Conservation (phyloP, 2,329 filamentous ascomycete species). For the Madurella fahalii region DNA sequence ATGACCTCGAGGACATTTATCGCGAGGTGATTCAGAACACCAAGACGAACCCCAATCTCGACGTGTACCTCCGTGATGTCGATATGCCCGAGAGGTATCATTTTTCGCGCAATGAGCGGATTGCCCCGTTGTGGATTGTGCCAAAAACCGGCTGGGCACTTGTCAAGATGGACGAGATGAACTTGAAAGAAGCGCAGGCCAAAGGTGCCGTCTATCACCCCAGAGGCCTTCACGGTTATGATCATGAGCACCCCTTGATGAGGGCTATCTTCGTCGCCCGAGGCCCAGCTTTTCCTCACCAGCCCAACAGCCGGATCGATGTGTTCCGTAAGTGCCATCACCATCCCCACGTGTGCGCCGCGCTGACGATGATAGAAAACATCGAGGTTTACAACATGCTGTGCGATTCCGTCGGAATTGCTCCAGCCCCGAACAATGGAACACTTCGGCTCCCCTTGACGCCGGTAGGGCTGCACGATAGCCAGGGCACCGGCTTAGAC, state of each 20-base stretch:
- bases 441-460: conserved; percentile 70
- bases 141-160: conserved; percentile 92
- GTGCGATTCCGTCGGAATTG: conserved; percentile 77
- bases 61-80: conserved; percentile 80
- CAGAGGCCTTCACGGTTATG: conserved; percentile 86
- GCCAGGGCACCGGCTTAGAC: conserved; percentile 43
- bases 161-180: conserved; percentile 73
- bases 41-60: conserved; percentile 63
- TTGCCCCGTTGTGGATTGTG: conserved; percentile 91
- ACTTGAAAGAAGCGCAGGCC: conserved; percentile 63
- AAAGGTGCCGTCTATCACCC: conserved; percentile 70
- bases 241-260: conserved; percentile 93
- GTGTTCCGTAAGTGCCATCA: conserved; percentile 70
- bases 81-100: conserved; percentile 93
- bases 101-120: conserved; percentile 81
- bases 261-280: conserved; percentile 89
- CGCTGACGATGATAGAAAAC: conserved; percentile 61
- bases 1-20: conserved; percentile 65
- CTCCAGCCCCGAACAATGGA: conserved; percentile 77
- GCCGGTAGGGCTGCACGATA: conserved; percentile 59
- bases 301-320: conserved; percentile 72
- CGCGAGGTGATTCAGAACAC: conserved; percentile 54
- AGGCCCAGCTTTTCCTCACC: conserved; percentile 87
- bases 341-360: background rate
- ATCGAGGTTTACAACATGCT: conserved; percentile 92